A percentile compares a stretch with the other conserved stretches of the same genome.
phyloP scores from a whole-genome alignment of 495 filamentous ascomycete genomes.

The Penicillium arizonense region DNA sequence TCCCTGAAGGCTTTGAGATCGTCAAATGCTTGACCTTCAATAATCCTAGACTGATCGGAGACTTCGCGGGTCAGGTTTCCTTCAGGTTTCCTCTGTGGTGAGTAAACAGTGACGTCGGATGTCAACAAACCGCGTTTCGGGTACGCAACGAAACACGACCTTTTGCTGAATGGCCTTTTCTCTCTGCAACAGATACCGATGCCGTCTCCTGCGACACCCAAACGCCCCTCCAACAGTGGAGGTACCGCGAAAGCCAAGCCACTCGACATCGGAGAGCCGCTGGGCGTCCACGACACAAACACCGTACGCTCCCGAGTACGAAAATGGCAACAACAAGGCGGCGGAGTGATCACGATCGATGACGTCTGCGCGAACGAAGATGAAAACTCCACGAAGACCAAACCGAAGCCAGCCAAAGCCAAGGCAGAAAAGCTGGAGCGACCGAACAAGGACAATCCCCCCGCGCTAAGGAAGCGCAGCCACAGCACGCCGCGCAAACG shows the following conservation, averaged over 20 bases:
- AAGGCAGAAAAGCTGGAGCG: constrained; percentile 20
- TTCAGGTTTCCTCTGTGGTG: not conserved
- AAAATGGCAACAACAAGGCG: constrained; percentile 70
- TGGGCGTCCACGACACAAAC: constrained; percentile 54
- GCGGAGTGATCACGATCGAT: constrained; percentile 54
- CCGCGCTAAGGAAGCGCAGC: constrained; percentile 34
- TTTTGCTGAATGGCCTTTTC: not conserved
- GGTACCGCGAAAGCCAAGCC: constrained; percentile 38
- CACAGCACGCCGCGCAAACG: constrained; percentile 68
- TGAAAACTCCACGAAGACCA: constrained; percentile 29
- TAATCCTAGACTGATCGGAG: not conserved
- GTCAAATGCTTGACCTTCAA: not conserved
- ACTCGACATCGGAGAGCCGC: constrained; percentile 51
- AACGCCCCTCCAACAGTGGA: constrained; percentile 40
- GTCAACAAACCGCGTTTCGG: constrained; percentile 7
- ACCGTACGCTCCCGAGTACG: constrained; percentile 69
- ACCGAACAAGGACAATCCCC: constrained; percentile 14
- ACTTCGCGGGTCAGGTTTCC: not conserved
- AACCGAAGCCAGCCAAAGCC: constrained; percentile 24
- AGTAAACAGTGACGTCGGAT: constrained; percentile 6
- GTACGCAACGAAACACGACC: constrained; percentile 13
- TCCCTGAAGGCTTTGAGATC: constrained; percentile 8
- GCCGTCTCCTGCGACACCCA: constrained; percentile 44
- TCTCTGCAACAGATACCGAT: constrained; percentile 35
- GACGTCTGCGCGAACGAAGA: constrained; percentile 40